phyloP scores from a whole-genome alignment of 805 yeast species.

The Teunomyces tritomae region DNA sequence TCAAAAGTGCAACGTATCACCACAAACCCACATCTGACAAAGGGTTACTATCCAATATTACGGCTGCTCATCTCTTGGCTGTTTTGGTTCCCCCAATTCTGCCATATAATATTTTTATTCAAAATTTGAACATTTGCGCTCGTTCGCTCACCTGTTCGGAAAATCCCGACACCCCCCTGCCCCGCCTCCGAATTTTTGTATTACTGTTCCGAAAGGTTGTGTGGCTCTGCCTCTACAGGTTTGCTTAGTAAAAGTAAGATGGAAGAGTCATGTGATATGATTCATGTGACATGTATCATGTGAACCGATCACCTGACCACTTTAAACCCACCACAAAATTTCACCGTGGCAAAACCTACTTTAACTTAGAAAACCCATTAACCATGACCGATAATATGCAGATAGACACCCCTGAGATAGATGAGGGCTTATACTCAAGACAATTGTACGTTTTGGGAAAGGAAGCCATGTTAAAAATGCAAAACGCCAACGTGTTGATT shows the following conservation, averaged over 20 bases:
- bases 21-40: not conserved
- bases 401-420: conserved; percentile 57
- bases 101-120: not conserved
- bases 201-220: too few relatives aligned
- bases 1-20: not conserved
- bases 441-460: conserved; percentile 95
- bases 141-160: not conserved
- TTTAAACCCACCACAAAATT: not conserved
- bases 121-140: not conserved
- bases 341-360: not conserved
- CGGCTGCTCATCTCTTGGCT: not conserved
- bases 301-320: not conserved
- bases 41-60: too few relatives aligned
- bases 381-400: conserved; percentile 35
- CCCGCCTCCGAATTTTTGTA: too few relatives aligned
- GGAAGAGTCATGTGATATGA: too few relatives aligned
- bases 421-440: conserved; percentile 93
- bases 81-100: not conserved
- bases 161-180: not conserved
- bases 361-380: too few relatives aligned
- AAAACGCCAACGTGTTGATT: conserved; percentile 84
- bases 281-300: too few relatives aligned
- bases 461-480: conserved; percentile 98
- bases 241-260: too few relatives aligned
- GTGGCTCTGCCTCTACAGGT: too few relatives aligned